Percentiles rank a stretch among this genome's conserved stretches.
These are phyloP conservation scores for Orbilia brochopaga DNA, from an alignment of 2,329 filamentous ascomycete genomes.

Conservation along the genomic window DNA sequence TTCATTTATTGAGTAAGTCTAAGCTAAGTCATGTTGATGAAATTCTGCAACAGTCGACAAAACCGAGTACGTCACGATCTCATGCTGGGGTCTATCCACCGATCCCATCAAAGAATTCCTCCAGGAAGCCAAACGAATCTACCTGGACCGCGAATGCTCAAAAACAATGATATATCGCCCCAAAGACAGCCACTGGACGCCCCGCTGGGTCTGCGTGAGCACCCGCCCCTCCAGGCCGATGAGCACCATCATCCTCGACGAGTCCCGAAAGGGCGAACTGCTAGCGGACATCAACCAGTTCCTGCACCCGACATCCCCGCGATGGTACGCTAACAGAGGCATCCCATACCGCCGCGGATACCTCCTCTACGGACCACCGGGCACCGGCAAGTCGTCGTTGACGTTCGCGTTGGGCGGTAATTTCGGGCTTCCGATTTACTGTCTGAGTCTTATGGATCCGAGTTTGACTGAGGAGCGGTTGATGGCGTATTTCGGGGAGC, in stretches of 20 bases:
- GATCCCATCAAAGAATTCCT: slow-evolving; percentile 55
- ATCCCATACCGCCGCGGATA: slow-evolving; percentile 58
- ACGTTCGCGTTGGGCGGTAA: slow-evolving; percentile 58
- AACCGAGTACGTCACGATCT: slow-evolving; percentile 54
- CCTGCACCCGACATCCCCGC: slow-evolving; percentile 55
- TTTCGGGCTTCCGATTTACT: slow-evolving; percentile 58
- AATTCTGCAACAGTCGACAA: slow-evolving; percentile 43
- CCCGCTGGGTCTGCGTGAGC: slow-evolving; percentile 67
- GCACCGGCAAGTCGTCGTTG: slow-evolving; percentile 59
- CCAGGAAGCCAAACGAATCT: slow-evolving; percentile 55
- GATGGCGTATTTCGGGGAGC: slow-evolving; percentile 55
- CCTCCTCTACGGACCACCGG: slow-evolving; percentile 58
- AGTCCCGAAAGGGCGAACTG: slow-evolving; percentile 50
- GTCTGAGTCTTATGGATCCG: slow-evolving; percentile 61
- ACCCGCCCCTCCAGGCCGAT: slow-evolving; percentile 67
- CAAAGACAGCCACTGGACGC: slow-evolving; percentile 30
- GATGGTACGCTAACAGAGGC: slow-evolving; percentile 56
- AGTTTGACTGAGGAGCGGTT: slow-evolving; percentile 56
- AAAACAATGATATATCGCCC: slow-evolving; percentile 56
- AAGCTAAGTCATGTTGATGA: slow-evolving; percentile 28
- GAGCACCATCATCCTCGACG: slow-evolving; percentile 63
- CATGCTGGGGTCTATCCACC: slow-evolving; percentile 53
- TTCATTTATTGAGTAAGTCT: slow-evolving; percentile 28
- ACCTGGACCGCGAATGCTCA: slow-evolving; percentile 55
- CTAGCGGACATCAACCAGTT: slow-evolving; percentile 58